A percentile compares a stretch with the other conserved stretches of the same genome.
Conservation (phyloP, 495 filamentous ascomycete species). For the Pyrenopolyporus hunteri region DNA sequence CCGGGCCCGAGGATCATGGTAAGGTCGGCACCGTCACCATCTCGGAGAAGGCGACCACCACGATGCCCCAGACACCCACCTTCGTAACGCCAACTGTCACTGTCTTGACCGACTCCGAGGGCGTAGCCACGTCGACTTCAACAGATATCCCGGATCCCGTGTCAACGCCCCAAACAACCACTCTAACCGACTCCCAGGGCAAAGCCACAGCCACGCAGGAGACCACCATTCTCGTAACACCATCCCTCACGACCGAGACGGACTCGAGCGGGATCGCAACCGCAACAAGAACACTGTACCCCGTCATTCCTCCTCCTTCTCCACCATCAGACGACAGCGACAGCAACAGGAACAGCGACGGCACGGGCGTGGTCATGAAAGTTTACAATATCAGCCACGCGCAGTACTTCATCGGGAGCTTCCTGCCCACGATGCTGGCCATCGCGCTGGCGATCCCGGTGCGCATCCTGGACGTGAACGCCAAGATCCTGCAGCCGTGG, state of each 20-base stretch:
- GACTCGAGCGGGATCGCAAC: conserved; percentile 40
- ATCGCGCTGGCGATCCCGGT: conserved; percentile 43
- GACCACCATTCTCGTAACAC: conserved; percentile 31
- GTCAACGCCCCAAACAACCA: conserved; percentile 37
- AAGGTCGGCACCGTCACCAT: conserved; percentile 16
- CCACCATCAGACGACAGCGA: background rate
- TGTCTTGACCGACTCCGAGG: conserved; percentile 31
- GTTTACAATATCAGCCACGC: conserved; percentile 34
- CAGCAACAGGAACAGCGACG: background rate
- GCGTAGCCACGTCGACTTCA: conserved; percentile 33
- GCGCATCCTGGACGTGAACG: conserved; percentile 45
- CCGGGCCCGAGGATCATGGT: conserved; percentile 15
- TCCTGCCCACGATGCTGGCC: conserved; percentile 44
- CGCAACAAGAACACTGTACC: conserved; percentile 42
- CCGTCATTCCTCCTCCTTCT: conserved; percentile 17
- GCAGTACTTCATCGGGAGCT: conserved; percentile 47
- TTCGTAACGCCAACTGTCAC: conserved; percentile 31
- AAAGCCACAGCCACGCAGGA: conserved; percentile 37
- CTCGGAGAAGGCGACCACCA: conserved; percentile 16
- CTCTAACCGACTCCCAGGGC: conserved; percentile 35
- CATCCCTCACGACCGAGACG: conserved; percentile 27
- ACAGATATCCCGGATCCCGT: conserved; percentile 36
- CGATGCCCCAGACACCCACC: conserved; percentile 14
- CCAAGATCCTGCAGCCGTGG: conserved; percentile 47
- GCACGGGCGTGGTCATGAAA: conserved; percentile 11